Evolutionary conservation across 257 asterid species (phyloP).

Genomic region (Echites panduratus): DNA sequence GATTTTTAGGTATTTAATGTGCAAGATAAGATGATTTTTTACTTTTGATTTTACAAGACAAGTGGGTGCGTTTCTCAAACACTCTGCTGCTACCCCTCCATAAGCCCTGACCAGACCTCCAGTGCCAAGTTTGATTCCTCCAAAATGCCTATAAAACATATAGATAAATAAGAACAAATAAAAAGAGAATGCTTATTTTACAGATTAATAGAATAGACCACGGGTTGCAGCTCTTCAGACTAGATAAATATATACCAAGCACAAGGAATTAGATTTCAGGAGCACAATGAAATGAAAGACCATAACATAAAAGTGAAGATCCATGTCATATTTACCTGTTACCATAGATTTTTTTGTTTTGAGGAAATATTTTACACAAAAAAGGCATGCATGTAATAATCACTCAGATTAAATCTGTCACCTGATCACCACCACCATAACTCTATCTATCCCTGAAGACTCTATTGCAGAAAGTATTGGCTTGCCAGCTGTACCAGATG

Average conservation of each 20-base stretch:
- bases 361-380: background rate
- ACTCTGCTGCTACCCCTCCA: slow-evolving; percentile 88
- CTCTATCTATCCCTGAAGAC: slow-evolving; percentile 82
- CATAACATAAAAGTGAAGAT: background rate
- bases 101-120: slow-evolving; percentile 97
- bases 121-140: slow-evolving; percentile 97
- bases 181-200: background rate
- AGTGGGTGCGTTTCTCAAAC: slow-evolving; percentile 76
- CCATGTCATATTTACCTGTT: background rate
- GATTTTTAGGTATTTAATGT: background rate
- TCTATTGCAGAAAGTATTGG: slow-evolving; percentile 81
- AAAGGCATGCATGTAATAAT: background rate
- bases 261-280: background rate
- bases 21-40: slow-evolving; percentile 15
- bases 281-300: background rate
- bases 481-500: slow-evolving; percentile 97
- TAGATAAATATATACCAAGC: background rate
- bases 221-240: background rate
- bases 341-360: background rate
- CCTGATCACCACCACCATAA: slow-evolving; percentile 92
- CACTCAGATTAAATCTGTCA: background rate
- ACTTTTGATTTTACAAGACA: slow-evolving; percentile 77
- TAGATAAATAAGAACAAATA: background rate
- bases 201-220: background rate
- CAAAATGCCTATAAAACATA: slow-evolving; percentile 52